Evolutionary conservation across 2,329 filamentous ascomycete genomes (phyloP), one percentile per base, ranked within the genome.

Genomic region (Fusarium nodosum): DNA sequence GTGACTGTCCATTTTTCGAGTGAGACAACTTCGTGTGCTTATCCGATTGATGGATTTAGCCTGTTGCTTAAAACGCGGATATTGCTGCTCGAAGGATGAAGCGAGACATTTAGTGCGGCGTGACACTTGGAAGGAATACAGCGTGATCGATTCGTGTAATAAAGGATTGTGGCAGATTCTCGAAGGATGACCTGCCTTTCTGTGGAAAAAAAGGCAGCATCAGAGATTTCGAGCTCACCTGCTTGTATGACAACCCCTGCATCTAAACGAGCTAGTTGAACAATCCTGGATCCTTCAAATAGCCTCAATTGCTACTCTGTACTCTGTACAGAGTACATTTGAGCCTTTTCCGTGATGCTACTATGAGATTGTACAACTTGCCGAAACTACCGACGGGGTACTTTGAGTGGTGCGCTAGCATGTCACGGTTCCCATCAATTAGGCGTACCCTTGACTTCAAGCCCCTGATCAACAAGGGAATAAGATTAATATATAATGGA

Each of bases 1-100:
- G 18, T 26, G 30, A 45, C 38, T 15, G 38, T 11, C 12, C 12
- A 30, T 18, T 24, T 46, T 15, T 34, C 20, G 30, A 5, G 16
- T 24, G 15, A 33, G 30, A 52, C 12, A 52, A 41, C n/a, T 26
- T 39, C 13, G 18, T 15, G 51, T 51, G 13, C 45, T 46, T 64
- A 64, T 58, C 52, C 39, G 52, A 30, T 20, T 4, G 18, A 12
- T 13, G 8, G 12, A 54, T 61, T 61, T 59, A 62, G 59, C 56
- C 59, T 54, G 46, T 45, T 63, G 13, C 8, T 1, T 38, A 38
- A 47, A 42, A 28, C 42, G 31, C 36, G 58, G 48, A 56, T 56
- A 63, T 42, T 1, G 22, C 33, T 38, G 6, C 13, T 51, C 10
- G 34, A 28, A 36, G 39, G 28, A 46, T 55, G 9, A 15, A 16